Conservation (phyloP, 305 asterid species). For the Solanum hybrid region DNA sequence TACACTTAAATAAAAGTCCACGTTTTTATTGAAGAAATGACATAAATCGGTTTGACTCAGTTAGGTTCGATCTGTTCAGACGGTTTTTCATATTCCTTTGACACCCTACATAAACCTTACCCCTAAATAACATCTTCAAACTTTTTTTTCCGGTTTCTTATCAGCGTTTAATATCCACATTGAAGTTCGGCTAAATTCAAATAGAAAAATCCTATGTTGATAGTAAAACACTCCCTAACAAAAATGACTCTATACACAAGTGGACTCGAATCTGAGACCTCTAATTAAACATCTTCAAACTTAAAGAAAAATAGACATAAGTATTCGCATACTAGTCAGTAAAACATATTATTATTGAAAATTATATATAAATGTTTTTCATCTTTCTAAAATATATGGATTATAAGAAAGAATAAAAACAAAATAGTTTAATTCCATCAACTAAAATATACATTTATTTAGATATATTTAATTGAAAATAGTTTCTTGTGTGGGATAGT, state of each 20-base stretch:
- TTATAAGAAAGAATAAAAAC: neutral
- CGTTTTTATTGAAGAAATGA: neutral
- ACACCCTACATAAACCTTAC: neutral
- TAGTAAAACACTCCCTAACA: too few species aligned
- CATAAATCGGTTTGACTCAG: neutral
- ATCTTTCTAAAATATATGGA: neutral
- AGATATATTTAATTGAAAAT: too few species aligned
- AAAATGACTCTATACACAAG: neutral
- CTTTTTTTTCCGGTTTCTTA: neutral
- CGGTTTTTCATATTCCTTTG: neutral
- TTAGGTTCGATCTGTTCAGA: neutral
- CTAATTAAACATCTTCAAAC: neutral
- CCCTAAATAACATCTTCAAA: neutral
- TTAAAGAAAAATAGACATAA: neutral
- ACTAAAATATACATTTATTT: neutral
- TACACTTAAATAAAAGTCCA: too few species aligned
- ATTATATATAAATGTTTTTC: too few species aligned
- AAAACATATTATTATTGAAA: neutral
- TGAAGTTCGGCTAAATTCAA: too few species aligned
- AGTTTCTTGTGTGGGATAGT: neutral
- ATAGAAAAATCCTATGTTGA: neutral
- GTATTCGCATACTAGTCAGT: neutral
- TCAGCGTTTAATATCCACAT: neutral
- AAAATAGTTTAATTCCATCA: neutral
- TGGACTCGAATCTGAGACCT: neutral